Evolutionary conservation across 2,329 filamentous ascomycete genomes (phyloP).

Genomic region (Colletotrichum costaricense): DNA sequence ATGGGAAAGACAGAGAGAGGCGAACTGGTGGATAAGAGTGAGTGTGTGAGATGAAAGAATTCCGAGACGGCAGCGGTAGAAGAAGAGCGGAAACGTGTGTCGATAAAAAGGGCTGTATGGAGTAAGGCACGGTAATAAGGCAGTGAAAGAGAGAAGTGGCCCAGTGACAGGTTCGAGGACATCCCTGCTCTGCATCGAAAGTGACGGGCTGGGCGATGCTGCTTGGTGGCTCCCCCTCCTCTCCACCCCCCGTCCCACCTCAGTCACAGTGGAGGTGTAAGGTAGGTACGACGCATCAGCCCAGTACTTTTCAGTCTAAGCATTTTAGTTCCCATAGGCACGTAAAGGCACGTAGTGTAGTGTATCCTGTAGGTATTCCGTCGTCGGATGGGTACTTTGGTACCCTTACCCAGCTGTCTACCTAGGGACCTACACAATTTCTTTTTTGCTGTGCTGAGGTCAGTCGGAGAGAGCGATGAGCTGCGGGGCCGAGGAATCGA

Average conservation of each 20-base stretch:
- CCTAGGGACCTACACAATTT: not conserved
- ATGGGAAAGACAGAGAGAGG: not conserved
- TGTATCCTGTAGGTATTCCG: not conserved
- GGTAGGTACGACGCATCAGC: not conserved
- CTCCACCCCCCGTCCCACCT: too few relatives aligned
- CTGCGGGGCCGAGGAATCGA: slow-evolving; percentile 17
- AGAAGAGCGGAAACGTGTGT: slow-evolving; percentile 19
- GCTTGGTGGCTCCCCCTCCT: not conserved
- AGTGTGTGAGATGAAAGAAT: slow-evolving; percentile 23
- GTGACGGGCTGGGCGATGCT: slow-evolving; percentile 5
- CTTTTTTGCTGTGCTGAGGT: not conserved
- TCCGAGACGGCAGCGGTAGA: not conserved
- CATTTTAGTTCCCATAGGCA: not conserved
- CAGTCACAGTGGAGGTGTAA: not conserved
- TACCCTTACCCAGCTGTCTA: slow-evolving; percentile 6
- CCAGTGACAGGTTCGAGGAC: slow-evolving; percentile 12
- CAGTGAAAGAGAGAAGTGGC: not conserved
- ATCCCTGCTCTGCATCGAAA: slow-evolving; percentile 6
- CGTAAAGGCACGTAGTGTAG: too few relatives aligned
- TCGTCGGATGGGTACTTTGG: not conserved
- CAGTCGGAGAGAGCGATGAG: slow-evolving; percentile 25
- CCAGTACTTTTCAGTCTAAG: not conserved
- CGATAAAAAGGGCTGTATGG: slow-evolving; percentile 22
- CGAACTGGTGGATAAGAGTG: not conserved
- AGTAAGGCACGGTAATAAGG: too few relatives aligned